A percentile compares a stretch with the other conserved stretches of the same genome.
Evolutionary conservation across 805 yeast genomes (phyloP).

Genomic region (Pichia californica): DNA sequence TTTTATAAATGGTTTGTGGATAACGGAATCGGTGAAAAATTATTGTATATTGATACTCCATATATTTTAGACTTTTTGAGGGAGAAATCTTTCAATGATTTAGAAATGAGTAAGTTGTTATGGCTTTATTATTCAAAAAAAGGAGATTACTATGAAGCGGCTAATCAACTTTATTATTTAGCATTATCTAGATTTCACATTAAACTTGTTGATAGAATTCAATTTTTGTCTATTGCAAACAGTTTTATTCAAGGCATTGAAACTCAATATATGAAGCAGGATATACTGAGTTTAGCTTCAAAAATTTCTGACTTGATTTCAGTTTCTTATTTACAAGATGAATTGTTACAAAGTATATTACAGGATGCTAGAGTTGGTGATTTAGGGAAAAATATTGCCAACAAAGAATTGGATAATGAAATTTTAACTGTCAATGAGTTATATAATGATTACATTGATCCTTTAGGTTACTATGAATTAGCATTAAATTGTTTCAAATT

Average conservation of each 20-base stretch:
- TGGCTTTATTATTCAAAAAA: slow-evolving; percentile 88
- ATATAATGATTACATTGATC: slow-evolving; percentile 82
- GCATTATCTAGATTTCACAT: slow-evolving; percentile 70
- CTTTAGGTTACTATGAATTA: slow-evolving; percentile 78
- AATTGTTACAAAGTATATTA: slow-evolving; percentile 43
- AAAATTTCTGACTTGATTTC: slow-evolving; percentile 75
- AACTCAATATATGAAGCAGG: slow-evolving; percentile 69
- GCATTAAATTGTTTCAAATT: slow-evolving; percentile 73
- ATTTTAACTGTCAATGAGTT: slow-evolving; percentile 70
- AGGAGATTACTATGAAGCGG: slow-evolving; percentile 76
- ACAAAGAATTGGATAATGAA: slow-evolving; percentile 50
- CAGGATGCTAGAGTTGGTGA: slow-evolving; percentile 44
- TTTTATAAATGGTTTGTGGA: slow-evolving; percentile 87
- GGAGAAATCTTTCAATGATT: slow-evolving; percentile 54
- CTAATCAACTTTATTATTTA: slow-evolving; percentile 65
- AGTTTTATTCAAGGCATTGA: slow-evolving; percentile 86
- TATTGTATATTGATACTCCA: slow-evolving; percentile 76
- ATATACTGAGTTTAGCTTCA: slow-evolving; percentile 62
- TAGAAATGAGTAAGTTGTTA: slow-evolving; percentile 71
- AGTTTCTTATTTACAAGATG: slow-evolving; percentile 81
- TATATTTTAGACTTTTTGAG: slow-evolving; percentile 72
- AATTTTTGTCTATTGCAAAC: slow-evolving; percentile 83
- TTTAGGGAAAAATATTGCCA: slow-evolving; percentile 44
- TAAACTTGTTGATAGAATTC: slow-evolving; percentile 68
- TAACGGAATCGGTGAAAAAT: slow-evolving; percentile 69